These are phyloP conservation scores for Dactylonectria estremocensis DNA, from an alignment of 2,329 filamentous ascomycete genomes.

Conservation along the genomic window DNA sequence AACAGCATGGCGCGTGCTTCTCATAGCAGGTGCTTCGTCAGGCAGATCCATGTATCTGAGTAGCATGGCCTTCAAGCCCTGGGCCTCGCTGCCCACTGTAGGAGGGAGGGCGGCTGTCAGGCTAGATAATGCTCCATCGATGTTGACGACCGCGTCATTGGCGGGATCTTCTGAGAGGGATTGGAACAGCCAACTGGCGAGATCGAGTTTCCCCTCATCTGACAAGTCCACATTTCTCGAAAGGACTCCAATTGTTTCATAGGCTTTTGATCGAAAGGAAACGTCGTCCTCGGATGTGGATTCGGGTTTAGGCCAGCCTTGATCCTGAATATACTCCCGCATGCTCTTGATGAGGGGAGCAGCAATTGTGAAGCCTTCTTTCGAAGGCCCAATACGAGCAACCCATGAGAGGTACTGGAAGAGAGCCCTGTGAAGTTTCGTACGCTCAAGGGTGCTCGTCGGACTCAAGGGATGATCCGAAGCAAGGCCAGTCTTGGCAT, in stretches of 20 bases:
- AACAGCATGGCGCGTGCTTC: conserved; percentile 85
- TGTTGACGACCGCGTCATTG: conserved; percentile 84
- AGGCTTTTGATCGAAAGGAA: conserved; percentile 83
- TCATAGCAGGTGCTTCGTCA: conserved; percentile 67
- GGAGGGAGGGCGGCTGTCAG: conserved; percentile 67
- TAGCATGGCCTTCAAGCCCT: conserved; percentile 68
- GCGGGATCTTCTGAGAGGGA: conserved; percentile 86
- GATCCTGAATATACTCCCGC: conserved; percentile 80
- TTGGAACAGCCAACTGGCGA: conserved; percentile 83
- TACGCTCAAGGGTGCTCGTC: conserved; percentile 78
- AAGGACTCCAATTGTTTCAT: conserved; percentile 91
- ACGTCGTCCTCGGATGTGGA: conserved; percentile 73
- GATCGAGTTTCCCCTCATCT: conserved; percentile 66
- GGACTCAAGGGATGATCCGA: conserved; percentile 46
- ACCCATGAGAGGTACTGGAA: conserved; percentile 92
- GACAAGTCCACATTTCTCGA: conserved; percentile 75
- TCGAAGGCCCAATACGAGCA: conserved; percentile 77
- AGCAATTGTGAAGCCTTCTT: conserved; percentile 76
- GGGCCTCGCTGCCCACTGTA: conserved; percentile 49
- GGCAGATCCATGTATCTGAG: conserved; percentile 76
- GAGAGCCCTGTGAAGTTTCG: conserved; percentile 85
- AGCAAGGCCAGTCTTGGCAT: conserved; percentile 24
- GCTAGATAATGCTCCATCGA: conserved; percentile 89
- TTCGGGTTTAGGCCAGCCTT: conserved; percentile 85
- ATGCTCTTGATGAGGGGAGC: conserved; percentile 78